Evolutionary conservation across 108 stramenopile genomes (phyloP).

Genomic region (Conticribra weissflogii): DNA sequence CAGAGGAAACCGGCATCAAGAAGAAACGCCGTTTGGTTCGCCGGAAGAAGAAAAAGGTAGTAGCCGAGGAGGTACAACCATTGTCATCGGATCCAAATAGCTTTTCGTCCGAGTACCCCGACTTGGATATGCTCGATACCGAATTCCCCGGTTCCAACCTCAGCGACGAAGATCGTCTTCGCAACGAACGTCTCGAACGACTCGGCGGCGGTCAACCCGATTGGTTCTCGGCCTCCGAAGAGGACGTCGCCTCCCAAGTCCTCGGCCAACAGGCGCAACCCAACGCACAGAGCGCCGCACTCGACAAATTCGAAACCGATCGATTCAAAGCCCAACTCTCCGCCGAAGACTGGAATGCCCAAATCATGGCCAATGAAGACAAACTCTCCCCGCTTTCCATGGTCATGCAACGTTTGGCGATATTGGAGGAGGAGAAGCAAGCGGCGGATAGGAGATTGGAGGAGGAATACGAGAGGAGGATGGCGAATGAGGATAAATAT

Average conservation of each 20-base stretch:
- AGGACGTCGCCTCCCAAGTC: slow-evolving; percentile 39
- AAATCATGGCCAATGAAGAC: slow-evolving; percentile 76
- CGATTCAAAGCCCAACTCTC: slow-evolving; percentile 80
- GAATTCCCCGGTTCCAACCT: slow-evolving; percentile 3
- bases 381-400: slow-evolving; percentile 66
- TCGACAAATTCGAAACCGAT: slow-evolving; percentile 34
- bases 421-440: slow-evolving; percentile 84
- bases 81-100: too few species aligned
- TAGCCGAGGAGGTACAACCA: slow-evolving; percentile 11
- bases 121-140: slow-evolving; percentile 45
- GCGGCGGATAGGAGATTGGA: slow-evolving; percentile 72
- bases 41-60: slow-evolving; percentile 43
- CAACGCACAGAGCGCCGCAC: slow-evolving; percentile 10
- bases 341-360: slow-evolving; percentile 75
- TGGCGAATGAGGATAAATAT: slow-evolving; percentile 73
- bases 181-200: slow-evolving; percentile 60
- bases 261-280: slow-evolving; percentile 6
- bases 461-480: slow-evolving; percentile 78
- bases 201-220: slow-evolving; percentile 36
- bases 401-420: slow-evolving; percentile 77
- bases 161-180: slow-evolving; percentile 44
- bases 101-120: slow-evolving; percentile 53
- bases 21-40: slow-evolving; percentile 36
- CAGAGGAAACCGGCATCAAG: slow-evolving; percentile 7
- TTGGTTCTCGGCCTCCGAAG: slow-evolving; percentile 46